These are phyloP conservation scores for Fraxinus nigra DNA, from an alignment of 305 asterid species.

Conservation along the genomic window DNA sequence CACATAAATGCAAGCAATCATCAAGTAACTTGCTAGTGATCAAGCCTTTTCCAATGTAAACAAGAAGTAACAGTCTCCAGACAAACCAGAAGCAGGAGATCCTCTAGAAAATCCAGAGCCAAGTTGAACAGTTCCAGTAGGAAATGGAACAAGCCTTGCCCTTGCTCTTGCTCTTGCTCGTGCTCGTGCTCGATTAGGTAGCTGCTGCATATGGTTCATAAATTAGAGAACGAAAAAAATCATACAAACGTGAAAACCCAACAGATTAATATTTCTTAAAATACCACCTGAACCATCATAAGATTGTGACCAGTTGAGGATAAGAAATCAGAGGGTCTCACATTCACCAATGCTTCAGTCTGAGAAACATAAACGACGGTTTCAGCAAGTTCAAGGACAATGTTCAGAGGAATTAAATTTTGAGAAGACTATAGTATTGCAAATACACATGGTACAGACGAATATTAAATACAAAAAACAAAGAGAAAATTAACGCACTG, in stretches of 20 bases:
- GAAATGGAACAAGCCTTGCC: constrained; percentile 53
- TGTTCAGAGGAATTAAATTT: neutral
- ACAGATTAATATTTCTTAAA: constrained; percentile 5
- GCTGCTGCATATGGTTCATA: constrained; percentile 46
- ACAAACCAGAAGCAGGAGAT: constrained; percentile 50
- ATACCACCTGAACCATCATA: constrained; percentile 83
- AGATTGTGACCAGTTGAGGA: constrained; percentile 81
- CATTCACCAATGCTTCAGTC: constrained; percentile 86
- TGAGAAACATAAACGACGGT: constrained; percentile 24
- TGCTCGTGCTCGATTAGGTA: constrained; percentile 63
- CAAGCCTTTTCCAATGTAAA: neutral
- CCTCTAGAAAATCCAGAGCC: constrained; percentile 59
- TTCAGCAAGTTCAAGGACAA: constrained; percentile 2
- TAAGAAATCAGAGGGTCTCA: constrained; percentile 82
- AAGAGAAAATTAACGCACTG: constrained; percentile 47
- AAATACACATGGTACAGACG: neutral
- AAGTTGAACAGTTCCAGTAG: constrained; percentile 59
- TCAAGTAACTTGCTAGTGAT: neutral
- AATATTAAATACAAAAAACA: neutral
- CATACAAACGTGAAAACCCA: constrained; percentile 3
- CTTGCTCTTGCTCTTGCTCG: constrained; percentile 33
- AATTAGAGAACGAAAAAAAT: constrained; percentile 16
- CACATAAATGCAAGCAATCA: neutral
- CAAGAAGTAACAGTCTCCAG: neutral
- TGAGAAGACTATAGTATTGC: constrained; percentile 6